Evolutionary conservation across 305 asterid genomes (phyloP).

Genomic region (Solanum aculeatissimum): DNA sequence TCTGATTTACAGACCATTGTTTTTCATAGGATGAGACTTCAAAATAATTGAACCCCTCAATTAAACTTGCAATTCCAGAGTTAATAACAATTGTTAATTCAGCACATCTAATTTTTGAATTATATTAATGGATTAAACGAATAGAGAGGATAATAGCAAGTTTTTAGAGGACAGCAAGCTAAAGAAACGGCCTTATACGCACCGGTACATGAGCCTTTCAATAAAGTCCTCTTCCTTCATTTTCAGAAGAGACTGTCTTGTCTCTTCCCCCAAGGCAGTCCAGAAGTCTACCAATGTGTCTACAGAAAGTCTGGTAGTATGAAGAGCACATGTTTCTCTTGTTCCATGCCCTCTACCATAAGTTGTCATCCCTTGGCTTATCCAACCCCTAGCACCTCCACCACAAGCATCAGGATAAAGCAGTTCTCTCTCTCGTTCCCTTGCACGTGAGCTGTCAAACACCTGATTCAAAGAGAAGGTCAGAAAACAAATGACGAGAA

Average conservation of each 20-base stretch:
- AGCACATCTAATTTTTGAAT: background rate
- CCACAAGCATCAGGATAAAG: slow-evolving; percentile 99
- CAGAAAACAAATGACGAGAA: background rate
- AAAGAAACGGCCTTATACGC: slow-evolving; percentile 3
- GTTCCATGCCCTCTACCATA: slow-evolving; percentile 90
- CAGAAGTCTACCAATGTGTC: slow-evolving; percentile 96
- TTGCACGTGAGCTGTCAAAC: slow-evolving; percentile 86
- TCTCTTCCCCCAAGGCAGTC: slow-evolving; percentile 98
- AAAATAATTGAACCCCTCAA: background rate
- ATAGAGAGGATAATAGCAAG: background rate
- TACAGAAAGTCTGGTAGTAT: slow-evolving; percentile 93
- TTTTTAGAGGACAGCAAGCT: background rate
- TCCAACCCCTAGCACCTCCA: slow-evolving; percentile 99
- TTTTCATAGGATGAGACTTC: background rate
- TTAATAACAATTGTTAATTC: background rate
- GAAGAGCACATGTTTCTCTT: slow-evolving; percentile 97
- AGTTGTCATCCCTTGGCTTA: slow-evolving; percentile 81
- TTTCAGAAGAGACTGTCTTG: slow-evolving; percentile 76
- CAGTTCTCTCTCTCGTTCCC: slow-evolving; percentile 95
- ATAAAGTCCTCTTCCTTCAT: slow-evolving; percentile 98
- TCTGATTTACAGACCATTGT: background rate
- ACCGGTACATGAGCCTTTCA: slow-evolving; percentile 98
- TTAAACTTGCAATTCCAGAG: background rate
- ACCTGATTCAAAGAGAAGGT: slow-evolving; percentile 46
- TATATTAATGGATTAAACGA: background rate